A percentile compares a stretch with the other conserved stretches of the same genome.
Conservation (phyloP, 2,329 filamentous ascomycete species). For the Xylaria arbuscula region DNA sequence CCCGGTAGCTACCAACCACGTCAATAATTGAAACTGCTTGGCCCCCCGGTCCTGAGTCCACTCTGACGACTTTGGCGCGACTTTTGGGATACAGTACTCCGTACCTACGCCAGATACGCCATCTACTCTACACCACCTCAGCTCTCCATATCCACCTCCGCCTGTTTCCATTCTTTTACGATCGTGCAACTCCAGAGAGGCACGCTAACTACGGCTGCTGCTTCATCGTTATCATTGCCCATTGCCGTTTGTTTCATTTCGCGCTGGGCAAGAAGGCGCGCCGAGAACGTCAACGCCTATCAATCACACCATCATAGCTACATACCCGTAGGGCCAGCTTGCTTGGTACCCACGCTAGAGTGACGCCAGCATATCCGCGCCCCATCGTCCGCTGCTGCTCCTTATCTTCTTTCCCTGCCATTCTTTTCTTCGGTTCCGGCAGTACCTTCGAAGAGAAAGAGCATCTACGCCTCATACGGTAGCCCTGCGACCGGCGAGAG, state of each 20-base stretch:
- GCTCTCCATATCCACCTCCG: constrained; percentile 21
- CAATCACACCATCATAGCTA: constrained; percentile 8
- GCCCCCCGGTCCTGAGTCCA: constrained; percentile 14
- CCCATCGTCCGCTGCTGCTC: constrained; percentile 2
- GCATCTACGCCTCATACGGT: constrained; percentile 12
- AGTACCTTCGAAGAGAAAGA: constrained; percentile 8
- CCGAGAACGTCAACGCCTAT: background rate
- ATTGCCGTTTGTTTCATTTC: constrained; percentile 31
- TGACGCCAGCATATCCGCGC: constrained; percentile 15
- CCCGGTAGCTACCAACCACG: constrained; percentile 24
- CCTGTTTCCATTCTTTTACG: constrained; percentile 32
- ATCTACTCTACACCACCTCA: constrained; percentile 20
- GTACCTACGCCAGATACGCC: background rate
- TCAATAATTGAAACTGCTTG: constrained; percentile 20
- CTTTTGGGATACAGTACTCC: background rate
- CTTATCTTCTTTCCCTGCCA: constrained; percentile 12
- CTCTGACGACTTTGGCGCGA: constrained; percentile 26
- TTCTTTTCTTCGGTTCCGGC: constrained; percentile 4
- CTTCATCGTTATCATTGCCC: constrained; percentile 30
- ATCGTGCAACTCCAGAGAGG: constrained; percentile 21
- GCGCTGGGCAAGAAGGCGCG: constrained; percentile 14
- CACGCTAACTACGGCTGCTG: constrained; percentile 15
- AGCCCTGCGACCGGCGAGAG: constrained; percentile 11
- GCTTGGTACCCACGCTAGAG: constrained; percentile 20
- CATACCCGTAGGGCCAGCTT: constrained; percentile 13